phyloP scores from a whole-genome alignment of 371 early-diverging fungal species.

The Apophysomyces variabilis region DNA sequence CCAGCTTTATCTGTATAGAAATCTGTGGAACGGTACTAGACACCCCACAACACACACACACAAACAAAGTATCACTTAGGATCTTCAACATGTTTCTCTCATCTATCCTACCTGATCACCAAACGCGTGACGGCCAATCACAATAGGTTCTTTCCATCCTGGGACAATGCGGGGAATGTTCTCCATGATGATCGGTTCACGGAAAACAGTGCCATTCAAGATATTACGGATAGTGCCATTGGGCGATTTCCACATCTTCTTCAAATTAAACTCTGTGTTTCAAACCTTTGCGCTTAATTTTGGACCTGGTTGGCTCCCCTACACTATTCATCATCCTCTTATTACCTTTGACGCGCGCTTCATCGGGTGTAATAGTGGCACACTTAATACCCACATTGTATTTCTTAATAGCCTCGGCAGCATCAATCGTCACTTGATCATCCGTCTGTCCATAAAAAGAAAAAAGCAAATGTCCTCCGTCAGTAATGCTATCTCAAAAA shows the following conservation, averaged over 20 bases:
- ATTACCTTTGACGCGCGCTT: slow-evolving; percentile 80
- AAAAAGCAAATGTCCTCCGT: neutral
- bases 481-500: neutral
- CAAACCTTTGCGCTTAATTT: neutral
- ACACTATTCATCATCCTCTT: neutral
- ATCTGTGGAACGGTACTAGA: slow-evolving; percentile 87
- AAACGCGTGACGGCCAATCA: slow-evolving; percentile 94
- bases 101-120: slow-evolving; percentile 77
- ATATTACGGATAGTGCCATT: slow-evolving; percentile 96
- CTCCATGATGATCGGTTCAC: slow-evolving; percentile 90
- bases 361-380: slow-evolving; percentile 96
- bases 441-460: slow-evolving; percentile 35
- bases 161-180: slow-evolving; percentile 91
- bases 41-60: neutral
- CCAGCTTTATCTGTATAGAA: slow-evolving; percentile 84
- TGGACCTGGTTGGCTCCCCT: neutral
- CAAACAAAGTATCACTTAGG: neutral
- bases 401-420: slow-evolving; percentile 92
- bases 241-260: slow-evolving; percentile 96
- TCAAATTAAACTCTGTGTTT: slow-evolving; percentile 81
- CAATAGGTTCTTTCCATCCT: slow-evolving; percentile 92
- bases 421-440: slow-evolving; percentile 85
- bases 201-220: slow-evolving; percentile 94
- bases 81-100: neutral
- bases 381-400: slow-evolving; percentile 97